Percentiles rank a stretch among this genome's conserved stretches.
Conservation (phyloP, 2,329 filamentous ascomycete species). For the Sporothrix mexicana region DNA sequence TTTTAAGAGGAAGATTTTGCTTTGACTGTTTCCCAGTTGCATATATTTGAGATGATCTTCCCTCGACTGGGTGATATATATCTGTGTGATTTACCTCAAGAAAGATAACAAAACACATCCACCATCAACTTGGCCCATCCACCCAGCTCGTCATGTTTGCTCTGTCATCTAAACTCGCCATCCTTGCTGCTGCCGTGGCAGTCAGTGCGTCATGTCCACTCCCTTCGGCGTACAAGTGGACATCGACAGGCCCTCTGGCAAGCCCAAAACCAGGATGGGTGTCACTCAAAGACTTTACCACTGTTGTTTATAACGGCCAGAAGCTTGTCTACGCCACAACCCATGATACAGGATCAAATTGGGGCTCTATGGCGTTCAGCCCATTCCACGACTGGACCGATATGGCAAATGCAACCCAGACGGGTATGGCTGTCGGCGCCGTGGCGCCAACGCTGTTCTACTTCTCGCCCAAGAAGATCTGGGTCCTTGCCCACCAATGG, state of each 20-base stretch:
- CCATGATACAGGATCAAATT: constrained; percentile 52
- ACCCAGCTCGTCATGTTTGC: too few species aligned
- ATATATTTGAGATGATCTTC: too few species aligned
- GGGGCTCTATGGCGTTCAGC: constrained; percentile 65
- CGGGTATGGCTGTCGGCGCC: constrained; percentile 51
- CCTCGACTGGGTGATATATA: too few species aligned
- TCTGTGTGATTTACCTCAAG: too few species aligned
- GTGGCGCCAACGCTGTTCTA: constrained; percentile 69
- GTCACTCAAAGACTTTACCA: constrained; percentile 68
- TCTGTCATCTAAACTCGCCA: too few species aligned
- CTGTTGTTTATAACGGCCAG: constrained; percentile 60
- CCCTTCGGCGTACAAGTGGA: constrained; percentile 62
- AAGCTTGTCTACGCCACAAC: constrained; percentile 66
- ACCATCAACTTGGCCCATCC: too few species aligned
- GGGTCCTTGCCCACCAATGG: constrained; percentile 72
- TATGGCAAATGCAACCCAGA: constrained; percentile 60
- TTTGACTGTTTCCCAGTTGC: too few species aligned
- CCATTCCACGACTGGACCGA: constrained; percentile 59
- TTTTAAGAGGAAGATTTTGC: too few species aligned
- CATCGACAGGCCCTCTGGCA: constrained; percentile 57
- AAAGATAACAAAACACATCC: too few species aligned
- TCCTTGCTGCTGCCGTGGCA: neutral
- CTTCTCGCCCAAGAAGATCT: constrained; percentile 65
- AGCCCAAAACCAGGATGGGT: constrained; percentile 59
- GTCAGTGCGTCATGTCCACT: constrained; percentile 51